Base-by-base conservation (phyloP, 257 asterid genomes). In the Vinca minor region DNA sequence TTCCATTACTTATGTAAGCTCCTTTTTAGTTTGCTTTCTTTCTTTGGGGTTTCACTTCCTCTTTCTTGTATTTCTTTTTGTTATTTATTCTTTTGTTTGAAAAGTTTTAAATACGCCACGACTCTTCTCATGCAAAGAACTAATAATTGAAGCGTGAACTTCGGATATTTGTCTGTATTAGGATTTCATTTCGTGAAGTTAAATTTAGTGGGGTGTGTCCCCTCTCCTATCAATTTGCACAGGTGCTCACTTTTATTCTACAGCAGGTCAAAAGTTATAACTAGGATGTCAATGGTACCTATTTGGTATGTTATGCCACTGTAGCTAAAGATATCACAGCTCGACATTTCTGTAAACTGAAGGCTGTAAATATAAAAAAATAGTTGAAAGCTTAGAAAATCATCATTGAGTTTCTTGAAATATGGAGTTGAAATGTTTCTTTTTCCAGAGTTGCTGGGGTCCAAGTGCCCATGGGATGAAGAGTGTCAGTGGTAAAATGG, bases 401-500 rank as follows among this genome's bases (percentile, higher is more conserved):
- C 42, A 17, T 15, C 17, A 20, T 15, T 26, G 55, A 32, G 45
- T 28, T 61, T 18, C 56, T 69, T 36, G 57, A 42, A 29, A 11
- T 38, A 53, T 45, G 49, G 56, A 63, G 5, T 28, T 55, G 41
- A 46, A 45, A 34, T 20, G 11, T 18, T n/a, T 63, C 49, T 70
- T 53, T 69, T 60, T 26, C 23, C 87, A 91, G 98, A 78, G 71
- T 77, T 86, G 85, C 74, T 77, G 95, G 83, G 94, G 94, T 55
- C 89, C 91, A 64, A 73, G 76, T 76, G 87, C 83, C 41, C 87
- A 82, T 73, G 95, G 96, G 76, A 80, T 84, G 91, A 91, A 91
- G 78, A 84, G 95, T 82, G 86, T 74, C 55, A 78, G 82, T 49
- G 87, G 92, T 70, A 91, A 84, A 79, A 80, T 91, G 79, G 94